Percentiles rank a stretch among this genome's conserved stretches.
Conservation (phyloP, 23 red algal genomes). For the Pyropia haitanensis region DNA sequence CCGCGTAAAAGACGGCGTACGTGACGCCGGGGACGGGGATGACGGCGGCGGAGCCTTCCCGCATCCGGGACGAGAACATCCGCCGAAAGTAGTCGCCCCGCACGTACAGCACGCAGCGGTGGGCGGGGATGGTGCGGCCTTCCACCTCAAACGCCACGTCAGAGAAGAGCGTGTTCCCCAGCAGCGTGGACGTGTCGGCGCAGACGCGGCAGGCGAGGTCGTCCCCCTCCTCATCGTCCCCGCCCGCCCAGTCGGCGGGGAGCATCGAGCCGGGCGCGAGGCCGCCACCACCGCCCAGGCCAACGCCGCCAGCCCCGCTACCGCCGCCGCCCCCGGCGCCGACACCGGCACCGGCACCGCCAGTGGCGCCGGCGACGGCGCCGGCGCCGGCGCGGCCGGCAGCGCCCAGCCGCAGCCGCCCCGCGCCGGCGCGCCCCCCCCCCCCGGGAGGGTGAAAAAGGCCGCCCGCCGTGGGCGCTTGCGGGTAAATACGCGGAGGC, state of each 20-base stretch:
- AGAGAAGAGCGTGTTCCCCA: conserved; percentile 54
- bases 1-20: conserved; percentile 54
- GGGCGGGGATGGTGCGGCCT: conserved; percentile 58
- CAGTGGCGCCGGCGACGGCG: too few relatives aligned
- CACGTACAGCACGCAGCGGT: conserved; percentile 67
- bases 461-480: not conserved
- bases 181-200: conserved; percentile 2
- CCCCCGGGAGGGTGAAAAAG: not conserved
- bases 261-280: too few relatives aligned
- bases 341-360: too few relatives aligned
- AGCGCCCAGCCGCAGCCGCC: too few relatives aligned
- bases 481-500: conserved; percentile 11
- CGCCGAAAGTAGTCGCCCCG: conserved; percentile 71
- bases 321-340: too few relatives aligned
- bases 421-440: too few relatives aligned
- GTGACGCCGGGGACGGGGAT: conserved; percentile 69
- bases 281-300: too few relatives aligned
- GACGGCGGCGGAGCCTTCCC: conserved; percentile 40
- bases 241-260: too few relatives aligned
- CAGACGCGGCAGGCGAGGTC: conserved; percentile 32
- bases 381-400: too few relatives aligned
- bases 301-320: too few relatives aligned
- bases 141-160: conserved; percentile 72
- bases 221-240: not conserved
- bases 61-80: conserved; percentile 82